Evolutionary conservation across 2,329 filamentous ascomycete genomes (phyloP).

Genomic region (Claviceps spartinae): DNA sequence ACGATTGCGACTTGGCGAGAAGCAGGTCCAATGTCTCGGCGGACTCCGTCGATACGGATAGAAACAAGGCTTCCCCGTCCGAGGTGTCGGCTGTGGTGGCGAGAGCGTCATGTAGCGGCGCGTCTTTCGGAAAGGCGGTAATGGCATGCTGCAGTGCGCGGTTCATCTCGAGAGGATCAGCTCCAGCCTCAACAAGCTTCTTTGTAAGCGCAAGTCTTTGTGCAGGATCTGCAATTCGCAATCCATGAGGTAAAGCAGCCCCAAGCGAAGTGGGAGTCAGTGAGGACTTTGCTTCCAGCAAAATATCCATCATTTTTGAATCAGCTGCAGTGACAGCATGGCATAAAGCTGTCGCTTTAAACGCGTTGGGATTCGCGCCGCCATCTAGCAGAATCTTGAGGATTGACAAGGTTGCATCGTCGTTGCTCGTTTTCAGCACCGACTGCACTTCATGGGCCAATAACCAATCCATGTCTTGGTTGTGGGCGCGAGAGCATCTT

Average conservation of each 20-base stretch:
- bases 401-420: slow-evolving; percentile 27
- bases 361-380: slow-evolving; percentile 41
- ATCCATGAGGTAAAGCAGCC: slow-evolving; percentile 36
- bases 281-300: slow-evolving; percentile 25
- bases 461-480: slow-evolving; percentile 29
- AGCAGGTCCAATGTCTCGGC: slow-evolving; percentile 33
- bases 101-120: slow-evolving; percentile 32
- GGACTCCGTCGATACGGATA: slow-evolving; percentile 32
- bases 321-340: slow-evolving; percentile 34
- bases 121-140: slow-evolving; percentile 31
- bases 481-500: slow-evolving; percentile 27
- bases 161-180: slow-evolving; percentile 33
- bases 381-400: slow-evolving; percentile 33
- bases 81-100: slow-evolving; percentile 32
- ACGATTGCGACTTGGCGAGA: slow-evolving; percentile 23
- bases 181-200: slow-evolving; percentile 35
- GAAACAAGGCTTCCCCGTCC: slow-evolving; percentile 34
- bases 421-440: slow-evolving; percentile 20
- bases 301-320: slow-evolving; percentile 31
- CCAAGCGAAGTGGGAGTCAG: slow-evolving; percentile 32
- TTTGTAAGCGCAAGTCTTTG: slow-evolving; percentile 37
- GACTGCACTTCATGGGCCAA: slow-evolving; percentile 38
- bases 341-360: slow-evolving; percentile 37
- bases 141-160: slow-evolving; percentile 39
- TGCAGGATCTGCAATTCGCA: slow-evolving; percentile 36